Evolutionary conservation across 1,284 basidiomycete genomes (phyloP).

Genomic region (Kalmanozyma brasiliensis): DNA sequence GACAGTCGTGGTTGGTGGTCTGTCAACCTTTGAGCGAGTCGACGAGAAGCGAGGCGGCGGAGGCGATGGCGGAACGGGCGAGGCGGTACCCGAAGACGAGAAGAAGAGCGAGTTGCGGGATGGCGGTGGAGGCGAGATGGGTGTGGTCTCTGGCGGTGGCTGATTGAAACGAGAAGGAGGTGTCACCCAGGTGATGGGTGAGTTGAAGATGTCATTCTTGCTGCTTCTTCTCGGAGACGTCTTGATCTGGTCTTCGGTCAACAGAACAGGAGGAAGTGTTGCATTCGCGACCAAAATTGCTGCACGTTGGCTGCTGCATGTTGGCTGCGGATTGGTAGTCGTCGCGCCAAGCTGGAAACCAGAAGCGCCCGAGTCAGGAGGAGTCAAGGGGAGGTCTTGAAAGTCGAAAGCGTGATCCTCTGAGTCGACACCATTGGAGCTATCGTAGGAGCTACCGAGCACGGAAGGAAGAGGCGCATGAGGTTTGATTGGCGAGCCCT

Average conservation of each 20-base stretch:
- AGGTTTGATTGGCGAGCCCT: conserved; percentile 9
- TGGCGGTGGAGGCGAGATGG: conserved; percentile 14
- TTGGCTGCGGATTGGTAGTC: conserved; percentile 1
- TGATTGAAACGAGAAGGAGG: conserved; percentile 37
- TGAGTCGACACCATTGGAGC: conserved; percentile 14
- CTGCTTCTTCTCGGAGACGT: conserved; percentile 11
- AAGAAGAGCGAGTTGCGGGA: conserved; percentile 44
- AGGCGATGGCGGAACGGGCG: conserved; percentile 27
- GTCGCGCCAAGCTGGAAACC: conserved; percentile 21
- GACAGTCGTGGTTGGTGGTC: neutral
- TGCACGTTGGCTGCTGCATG: neutral
- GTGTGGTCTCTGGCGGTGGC: neutral
- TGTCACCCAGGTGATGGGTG: conserved; percentile 29
- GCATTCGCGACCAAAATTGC: conserved; percentile 5
- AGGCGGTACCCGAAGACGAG: conserved; percentile 18
- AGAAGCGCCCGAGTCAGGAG: conserved; percentile 34
- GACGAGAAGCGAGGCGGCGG: conserved; percentile 15
- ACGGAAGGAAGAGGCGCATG: conserved; percentile 11
- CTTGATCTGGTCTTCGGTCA: conserved; percentile 5
- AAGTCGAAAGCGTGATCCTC: conserved; percentile 20
- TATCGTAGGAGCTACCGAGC: conserved; percentile 20
- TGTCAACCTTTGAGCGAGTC: neutral
- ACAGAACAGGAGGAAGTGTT: neutral
- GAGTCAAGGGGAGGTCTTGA: conserved; percentile 33
- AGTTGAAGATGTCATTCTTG: conserved; percentile 60